phyloP scores from a whole-genome alignment of 2,329 filamentous ascomycete genomes.

The Trichoderma koningii region DNA sequence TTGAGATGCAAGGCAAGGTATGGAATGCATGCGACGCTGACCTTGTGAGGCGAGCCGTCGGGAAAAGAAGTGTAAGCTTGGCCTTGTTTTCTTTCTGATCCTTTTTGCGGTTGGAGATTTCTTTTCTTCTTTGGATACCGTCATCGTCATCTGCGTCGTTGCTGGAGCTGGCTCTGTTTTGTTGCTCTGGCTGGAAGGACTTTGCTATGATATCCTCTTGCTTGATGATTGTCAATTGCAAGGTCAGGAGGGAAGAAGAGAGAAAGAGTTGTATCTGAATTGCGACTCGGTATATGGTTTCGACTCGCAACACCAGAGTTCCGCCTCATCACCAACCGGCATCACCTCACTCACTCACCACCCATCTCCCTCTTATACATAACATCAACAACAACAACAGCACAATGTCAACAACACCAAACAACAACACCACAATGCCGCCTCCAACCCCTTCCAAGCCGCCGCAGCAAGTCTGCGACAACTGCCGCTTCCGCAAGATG shows the following conservation, averaged over 20 bases:
- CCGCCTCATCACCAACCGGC: too few species aligned
- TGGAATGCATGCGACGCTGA: background rate
- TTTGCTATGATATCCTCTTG: too few species aligned
- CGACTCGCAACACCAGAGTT: background rate
- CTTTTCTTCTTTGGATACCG: background rate
- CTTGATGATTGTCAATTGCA: constrained; percentile 1
- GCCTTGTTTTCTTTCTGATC: background rate
- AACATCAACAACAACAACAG: too few species aligned
- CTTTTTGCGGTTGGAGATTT: background rate
- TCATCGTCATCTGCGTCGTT: too few species aligned
- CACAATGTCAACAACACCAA: constrained; percentile 16
- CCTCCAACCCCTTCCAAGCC: background rate
- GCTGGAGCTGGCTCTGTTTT: too few species aligned
- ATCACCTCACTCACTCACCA: too few species aligned
- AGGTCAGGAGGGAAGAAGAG: background rate
- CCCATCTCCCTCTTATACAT: too few species aligned
- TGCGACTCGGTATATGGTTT: background rate
- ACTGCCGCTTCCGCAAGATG: constrained; percentile 39
- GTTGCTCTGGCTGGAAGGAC: background rate
- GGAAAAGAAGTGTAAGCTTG: background rate
- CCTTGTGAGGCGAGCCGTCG: constrained; percentile 15
- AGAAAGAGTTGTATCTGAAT: background rate
- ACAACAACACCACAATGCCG: background rate
- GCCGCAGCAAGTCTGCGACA: constrained; percentile 36
- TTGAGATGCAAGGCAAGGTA: too few species aligned